Evolutionary conservation across 495 filamentous ascomycete genomes (phyloP).

Genomic region (Penicillium cataractarum): DNA sequence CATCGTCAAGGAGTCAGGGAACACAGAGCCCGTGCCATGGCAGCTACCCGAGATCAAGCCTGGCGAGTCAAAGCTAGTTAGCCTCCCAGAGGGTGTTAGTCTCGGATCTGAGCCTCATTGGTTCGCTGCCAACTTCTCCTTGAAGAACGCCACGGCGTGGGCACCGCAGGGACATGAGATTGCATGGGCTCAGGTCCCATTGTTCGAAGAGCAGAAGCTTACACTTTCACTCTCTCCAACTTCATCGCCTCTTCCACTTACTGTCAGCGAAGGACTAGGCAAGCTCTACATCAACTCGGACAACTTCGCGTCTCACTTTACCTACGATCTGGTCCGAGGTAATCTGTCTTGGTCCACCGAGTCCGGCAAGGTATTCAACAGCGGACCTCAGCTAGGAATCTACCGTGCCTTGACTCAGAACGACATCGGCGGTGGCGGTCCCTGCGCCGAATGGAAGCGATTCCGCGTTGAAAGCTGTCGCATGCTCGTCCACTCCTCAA

Average conservation of each 20-base stretch:
- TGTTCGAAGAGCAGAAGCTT: conserved; percentile 9
- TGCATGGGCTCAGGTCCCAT: conserved; percentile 50
- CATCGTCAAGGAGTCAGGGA: conserved; percentile 42
- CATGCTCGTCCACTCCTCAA: conserved; percentile 46
- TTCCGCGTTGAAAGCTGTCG: conserved; percentile 41
- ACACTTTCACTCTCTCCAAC: conserved; percentile 23
- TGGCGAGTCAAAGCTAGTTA: conserved; percentile 4
- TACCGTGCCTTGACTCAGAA: conserved; percentile 57
- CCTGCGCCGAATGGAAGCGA: conserved; percentile 25
- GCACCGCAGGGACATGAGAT: conserved; percentile 39
- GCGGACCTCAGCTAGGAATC: conserved; percentile 28
- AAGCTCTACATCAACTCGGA: conserved; percentile 13
- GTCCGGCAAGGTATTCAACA: conserved; percentile 18
- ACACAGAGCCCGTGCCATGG: conserved; percentile 21
- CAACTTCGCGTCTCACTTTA: conserved; percentile 16
- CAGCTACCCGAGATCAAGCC: conserved; percentile 8
- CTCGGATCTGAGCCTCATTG: conserved; percentile 28
- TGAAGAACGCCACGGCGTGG: conserved; percentile 47
- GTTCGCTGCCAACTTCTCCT: conserved; percentile 50
- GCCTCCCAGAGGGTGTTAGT: conserved; percentile 27
- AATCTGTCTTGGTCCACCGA: conserved; percentile 23
- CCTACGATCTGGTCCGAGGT: conserved; percentile 26
- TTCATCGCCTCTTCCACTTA: conserved; percentile 18
- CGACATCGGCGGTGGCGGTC: conserved; percentile 50
- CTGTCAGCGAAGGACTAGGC: conserved; percentile 1